Evolutionary conservation across 2,329 filamentous ascomycete genomes (phyloP).

Genomic region (Didymella exigua): DNA sequence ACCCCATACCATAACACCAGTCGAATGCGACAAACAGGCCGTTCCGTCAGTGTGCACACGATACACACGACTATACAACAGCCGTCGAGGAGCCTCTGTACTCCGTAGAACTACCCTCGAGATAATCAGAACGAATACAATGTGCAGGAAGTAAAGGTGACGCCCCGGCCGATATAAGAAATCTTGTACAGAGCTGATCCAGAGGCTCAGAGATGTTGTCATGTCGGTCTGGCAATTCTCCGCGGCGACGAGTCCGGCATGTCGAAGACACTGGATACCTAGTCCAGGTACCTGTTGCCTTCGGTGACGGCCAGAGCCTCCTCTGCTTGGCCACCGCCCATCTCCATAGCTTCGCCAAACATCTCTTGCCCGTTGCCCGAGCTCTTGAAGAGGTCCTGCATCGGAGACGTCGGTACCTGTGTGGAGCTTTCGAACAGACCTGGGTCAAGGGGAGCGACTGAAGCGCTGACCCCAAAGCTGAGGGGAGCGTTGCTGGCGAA

Average conservation of each 20-base stretch:
- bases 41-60: not conserved
- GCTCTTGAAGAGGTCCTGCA: slow-evolving; percentile 47
- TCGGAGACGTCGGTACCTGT: slow-evolving; percentile 39
- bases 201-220: not conserved
- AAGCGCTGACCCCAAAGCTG: slow-evolving; percentile 35
- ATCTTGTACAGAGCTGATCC: slow-evolving; percentile 5
- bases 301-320: slow-evolving; percentile 47
- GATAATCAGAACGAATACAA: slow-evolving; percentile 16
- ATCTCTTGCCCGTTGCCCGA: slow-evolving; percentile 45
- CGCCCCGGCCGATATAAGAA: not conserved
- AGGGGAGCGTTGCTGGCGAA: slow-evolving; percentile 40
- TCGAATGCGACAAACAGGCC: slow-evolving; percentile 9
- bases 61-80: slow-evolving; percentile 4
- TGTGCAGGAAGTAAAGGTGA: slow-evolving; percentile 7
- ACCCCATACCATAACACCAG: slow-evolving; percentile 14
- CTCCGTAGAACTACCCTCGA: not conserved
- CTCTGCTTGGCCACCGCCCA: slow-evolving; percentile 45
- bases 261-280: slow-evolving; percentile 18
- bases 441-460: slow-evolving; percentile 45
- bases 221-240: not conserved
- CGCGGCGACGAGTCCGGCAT: not conserved
- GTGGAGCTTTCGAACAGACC: slow-evolving; percentile 44
- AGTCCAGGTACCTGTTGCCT: slow-evolving; percentile 42
- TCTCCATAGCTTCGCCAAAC: slow-evolving; percentile 46
- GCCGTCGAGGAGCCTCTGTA: not conserved